Evolutionary conservation across 768 basidiomycete genomes (phyloP), one percentile per base, ranked within the genome.

Genomic region (Chlorophyllum brunneum): DNA sequence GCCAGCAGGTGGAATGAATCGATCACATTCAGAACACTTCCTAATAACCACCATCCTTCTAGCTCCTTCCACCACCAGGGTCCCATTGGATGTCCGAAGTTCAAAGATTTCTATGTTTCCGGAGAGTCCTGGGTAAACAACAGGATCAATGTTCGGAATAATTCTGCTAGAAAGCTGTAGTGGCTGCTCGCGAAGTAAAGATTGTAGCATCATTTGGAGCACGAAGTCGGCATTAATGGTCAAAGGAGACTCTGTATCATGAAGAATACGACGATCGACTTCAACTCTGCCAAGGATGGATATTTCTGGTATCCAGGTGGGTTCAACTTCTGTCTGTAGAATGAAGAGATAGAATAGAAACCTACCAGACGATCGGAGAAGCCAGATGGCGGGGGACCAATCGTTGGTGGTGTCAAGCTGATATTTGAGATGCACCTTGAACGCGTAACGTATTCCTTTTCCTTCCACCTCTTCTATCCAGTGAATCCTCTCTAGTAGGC

Each of bases 91-190:
- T 1, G 51, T 37, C 7, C 41, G 51, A 18, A 52, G 42, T 36
- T 52, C 51, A 24, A 52, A 52, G 8, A 52, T 44, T 37, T 52
- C 51, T 23, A 37, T 44, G 23, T 37, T 52, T 8, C 42, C 41
- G 11, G 5, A 9, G 5, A 45, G 20, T 4, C 15, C 33, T 3
- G 34, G 36, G 23, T 46, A 39, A 4, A 39, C 33, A 24, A 23
- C 26, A n/a, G 49, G 49, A 15, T 42, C n/a, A 11, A 1, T 15
- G 26, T 53, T 53, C 16, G 34, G 6, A n/a, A 45, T 45, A 11
- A 45, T n/a, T 8, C 43, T 34, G 22, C 51, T 45, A 16, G 44
- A 46, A 1, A 53, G 22, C 9, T 20, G 51, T 4, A 53, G n/a
- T 24, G 42, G 51, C 13, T 37, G 23, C 39, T 53, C 51, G 9